Evolutionary conservation across 2,329 filamentous ascomycete species (phyloP).

Genomic region (Fusarium graminum): DNA sequence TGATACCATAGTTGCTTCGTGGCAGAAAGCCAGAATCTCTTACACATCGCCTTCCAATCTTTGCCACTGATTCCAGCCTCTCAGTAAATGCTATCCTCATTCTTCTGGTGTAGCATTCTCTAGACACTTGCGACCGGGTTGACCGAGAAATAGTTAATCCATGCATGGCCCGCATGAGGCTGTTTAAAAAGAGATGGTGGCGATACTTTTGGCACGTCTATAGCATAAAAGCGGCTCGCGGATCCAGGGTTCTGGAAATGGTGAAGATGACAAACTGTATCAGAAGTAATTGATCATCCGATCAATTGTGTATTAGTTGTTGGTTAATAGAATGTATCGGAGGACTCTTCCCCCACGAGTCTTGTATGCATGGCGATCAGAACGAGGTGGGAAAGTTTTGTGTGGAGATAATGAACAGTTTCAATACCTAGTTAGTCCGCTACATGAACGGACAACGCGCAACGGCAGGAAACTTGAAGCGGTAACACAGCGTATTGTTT

Average conservation of each 20-base stretch:
- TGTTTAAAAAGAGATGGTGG: neutral
- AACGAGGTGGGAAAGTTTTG: conserved; percentile 1
- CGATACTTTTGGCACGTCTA: neutral
- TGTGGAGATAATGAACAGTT: neutral
- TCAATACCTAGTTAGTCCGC: neutral
- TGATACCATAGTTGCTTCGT: neutral
- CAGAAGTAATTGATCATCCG: no score
- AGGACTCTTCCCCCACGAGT: conserved; percentile 18
- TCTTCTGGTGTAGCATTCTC: neutral
- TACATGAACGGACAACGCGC: neutral
- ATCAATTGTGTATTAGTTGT: conserved; percentile 3
- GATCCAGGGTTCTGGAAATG: neutral
- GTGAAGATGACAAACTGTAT: neutral
- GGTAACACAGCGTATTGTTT: conserved; percentile 9
- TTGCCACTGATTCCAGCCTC: neutral
- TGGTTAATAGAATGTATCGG: conserved; percentile 4
- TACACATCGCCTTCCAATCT: neutral
- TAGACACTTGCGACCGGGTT: neutral
- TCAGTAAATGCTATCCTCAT: neutral
- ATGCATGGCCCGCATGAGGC: neutral
- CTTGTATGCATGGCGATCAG: neutral
- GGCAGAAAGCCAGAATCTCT: neutral
- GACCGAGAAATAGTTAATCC: neutral
- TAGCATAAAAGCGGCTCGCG: no score
- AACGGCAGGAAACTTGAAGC: neutral